Evolutionary conservation across 805 yeast species (phyloP).

Genomic region (Metschnikowia cubensis): DNA sequence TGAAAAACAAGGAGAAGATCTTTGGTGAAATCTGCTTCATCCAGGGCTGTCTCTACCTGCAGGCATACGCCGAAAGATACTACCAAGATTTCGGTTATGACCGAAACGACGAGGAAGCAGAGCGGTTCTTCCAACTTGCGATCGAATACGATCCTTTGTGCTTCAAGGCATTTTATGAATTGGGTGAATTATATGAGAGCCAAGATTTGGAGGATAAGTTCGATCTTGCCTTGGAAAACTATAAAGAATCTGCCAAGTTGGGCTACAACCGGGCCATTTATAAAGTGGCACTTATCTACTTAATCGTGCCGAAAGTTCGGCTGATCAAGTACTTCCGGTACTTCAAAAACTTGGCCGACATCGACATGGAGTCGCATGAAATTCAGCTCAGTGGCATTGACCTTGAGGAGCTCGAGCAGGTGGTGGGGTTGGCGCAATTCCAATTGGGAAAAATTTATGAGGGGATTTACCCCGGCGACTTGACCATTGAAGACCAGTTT

Average conservation of each 20-base stretch:
- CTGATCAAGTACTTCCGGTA: slow-evolving; percentile 34
- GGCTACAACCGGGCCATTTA: slow-evolving; percentile 46
- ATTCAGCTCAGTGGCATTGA: slow-evolving; percentile 36
- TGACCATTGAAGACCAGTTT: slow-evolving; percentile 34
- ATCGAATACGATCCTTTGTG: slow-evolving; percentile 30
- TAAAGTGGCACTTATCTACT: slow-evolving; percentile 35
- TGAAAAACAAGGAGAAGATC: slow-evolving; percentile 11
- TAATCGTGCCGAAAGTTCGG: slow-evolving; percentile 32
- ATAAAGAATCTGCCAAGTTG: slow-evolving; percentile 35
- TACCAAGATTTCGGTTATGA: slow-evolving; percentile 36
- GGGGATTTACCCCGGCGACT: slow-evolving; percentile 44
- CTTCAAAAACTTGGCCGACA: slow-evolving; percentile 33
- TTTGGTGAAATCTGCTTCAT: slow-evolving; percentile 32
- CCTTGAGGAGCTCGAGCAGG: slow-evolving; percentile 37
- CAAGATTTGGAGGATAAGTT: slow-evolving; percentile 28
- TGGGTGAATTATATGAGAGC: slow-evolving; percentile 38
- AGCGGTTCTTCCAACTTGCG: slow-evolving; percentile 29
- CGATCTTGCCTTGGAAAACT: slow-evolving; percentile 31
- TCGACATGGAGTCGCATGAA: slow-evolving; percentile 32
- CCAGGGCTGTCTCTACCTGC: slow-evolving; percentile 36
- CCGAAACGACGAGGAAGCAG: slow-evolving; percentile 26
- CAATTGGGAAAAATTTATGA: slow-evolving; percentile 42
- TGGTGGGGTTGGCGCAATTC: slow-evolving; percentile 38
- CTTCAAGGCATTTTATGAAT: slow-evolving; percentile 32
- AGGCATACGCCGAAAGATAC: slow-evolving; percentile 28